Percentiles rank a stretch among this genome's conserved stretches.
phyloP scores from a whole-genome alignment of 208 protist genomes.

The Kentomonas sorsogonicus region DNA sequence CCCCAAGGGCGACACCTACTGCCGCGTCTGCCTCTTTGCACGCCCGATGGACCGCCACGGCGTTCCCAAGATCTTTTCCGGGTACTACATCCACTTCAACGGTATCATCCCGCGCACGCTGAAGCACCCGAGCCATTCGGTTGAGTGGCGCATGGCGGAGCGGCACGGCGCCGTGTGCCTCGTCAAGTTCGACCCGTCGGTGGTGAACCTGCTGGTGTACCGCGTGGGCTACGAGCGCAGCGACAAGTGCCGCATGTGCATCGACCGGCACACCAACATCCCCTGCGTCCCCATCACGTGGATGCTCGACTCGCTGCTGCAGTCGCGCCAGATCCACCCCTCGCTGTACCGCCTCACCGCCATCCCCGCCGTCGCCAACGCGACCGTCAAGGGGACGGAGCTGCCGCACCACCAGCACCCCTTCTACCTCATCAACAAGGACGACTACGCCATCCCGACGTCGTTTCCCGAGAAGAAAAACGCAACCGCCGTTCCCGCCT shows the following conservation, averaged over 20 bases:
- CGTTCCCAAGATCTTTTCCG: conserved; percentile 82
- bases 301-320: conserved; percentile 85
- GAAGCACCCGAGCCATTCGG: conserved; percentile 76
- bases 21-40: conserved; percentile 56
- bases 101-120: conserved; percentile 81
- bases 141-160: conserved; percentile 90
- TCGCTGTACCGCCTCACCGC: conserved; percentile 56
- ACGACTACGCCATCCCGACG: conserved; percentile 72
- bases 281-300: conserved; percentile 73
- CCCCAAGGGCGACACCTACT: conserved; percentile 40
- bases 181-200: conserved; percentile 41
- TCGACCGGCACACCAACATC: conserved; percentile 47
- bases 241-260: conserved; percentile 75
- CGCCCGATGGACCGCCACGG: conserved; percentile 64
- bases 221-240: conserved; percentile 86
- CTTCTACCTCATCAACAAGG: conserved; percentile 77
- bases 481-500: not conserved
- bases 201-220: conserved; percentile 75
- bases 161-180: conserved; percentile 75
- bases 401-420: conserved; percentile 86
- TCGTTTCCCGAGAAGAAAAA: conserved; percentile 34
- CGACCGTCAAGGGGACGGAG: conserved; percentile 45
- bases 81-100: conserved; percentile 85
- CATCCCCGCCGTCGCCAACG: conserved; percentile 72
- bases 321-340: conserved; percentile 81